Evolutionary conservation across 139 green algal species (phyloP), one percentile per base, ranked within the genome.

Genomic region (Astrephomene gubernaculifera): DNA sequence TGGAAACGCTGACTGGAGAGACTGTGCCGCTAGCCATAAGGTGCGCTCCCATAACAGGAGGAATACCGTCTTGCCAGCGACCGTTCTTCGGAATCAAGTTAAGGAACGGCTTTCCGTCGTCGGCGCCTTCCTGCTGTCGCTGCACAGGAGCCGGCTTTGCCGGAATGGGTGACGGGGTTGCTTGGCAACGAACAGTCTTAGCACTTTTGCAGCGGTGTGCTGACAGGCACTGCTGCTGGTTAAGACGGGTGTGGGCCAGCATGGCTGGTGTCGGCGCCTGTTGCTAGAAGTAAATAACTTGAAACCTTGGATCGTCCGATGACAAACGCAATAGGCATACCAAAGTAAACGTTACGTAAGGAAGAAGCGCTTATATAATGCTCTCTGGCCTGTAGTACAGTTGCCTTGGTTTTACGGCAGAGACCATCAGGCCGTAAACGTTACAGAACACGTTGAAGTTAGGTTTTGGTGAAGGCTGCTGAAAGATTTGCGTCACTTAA

Each of bases 21-120:
- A 94, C 76, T n/a, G 67, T 81, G 60, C 94, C 95, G 39, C 89
- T 95, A 7, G 92, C 83, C 96, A 98, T 98, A 2, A 96, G 90
- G 84, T 98, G 96, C 35, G 93, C 95, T 33, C 96, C 96, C 95
- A 98, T 98, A 35, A 97, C 95, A 14, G 95, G 90, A 12, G 96
- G 96, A 33, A 98, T 92, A 27, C 96, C 96, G 33, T 93, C 90
- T 1, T 83, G 33, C 94, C 96, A 97, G 63, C 39, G 70, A 1
- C 88, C 88, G 67, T 81, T 93, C 35, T 93, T 89, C 0, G 90
- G 88, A 44, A 96, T 96, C 19, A 93, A 45, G 91, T 96, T 94
- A 65, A 95, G 85, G 69, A 89, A 57, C 12, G 83, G 72, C 65
- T 79, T 65, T 72, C 70, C 53, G 83, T 82, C 41, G 64, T 82